Base-by-base conservation (phyloP, 2,329 filamentous ascomycete species). In the Nakataea oryzae region DNA sequence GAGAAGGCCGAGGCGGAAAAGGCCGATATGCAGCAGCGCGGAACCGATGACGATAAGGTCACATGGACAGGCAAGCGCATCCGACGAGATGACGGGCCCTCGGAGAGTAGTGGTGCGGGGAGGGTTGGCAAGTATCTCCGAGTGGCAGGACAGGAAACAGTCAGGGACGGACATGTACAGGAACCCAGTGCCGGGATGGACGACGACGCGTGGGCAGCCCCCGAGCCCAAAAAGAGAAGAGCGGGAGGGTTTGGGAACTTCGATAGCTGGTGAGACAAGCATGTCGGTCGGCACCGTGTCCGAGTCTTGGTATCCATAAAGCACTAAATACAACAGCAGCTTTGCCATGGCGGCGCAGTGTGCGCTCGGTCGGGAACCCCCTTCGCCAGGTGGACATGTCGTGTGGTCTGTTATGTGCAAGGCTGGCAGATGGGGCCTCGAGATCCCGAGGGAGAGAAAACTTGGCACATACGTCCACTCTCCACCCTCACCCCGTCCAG, bases 1-100 rank as follows among this genome's bases (percentile, higher is more conserved):
- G 88, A 91, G 65, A 77, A 76, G 57, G 75, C 74, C 8, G 83
- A 82, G 50, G 79, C 81, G 63, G 77, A 82, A 62, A 82, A 83
- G 64, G 86, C 86, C 64, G 84, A 87, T 67, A 78, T 90, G 13
- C 77, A 78, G 62, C 78, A 80, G 61, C 91, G 90, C 30, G 90
- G 89, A 3, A 89, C 86, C 1, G 93, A 96, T 61, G 93, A 97
- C 70, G 92, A 97, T 69, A 86, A 85, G 71, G 88, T 90, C 2
- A 99, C 95, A 3, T 99, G 95, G 95, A 97, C 95, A 3, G 95
- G 95, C 3, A 99, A 97, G 77, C 81, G 93, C 54, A 85, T 99
- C 59, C 80, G 92, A 29, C 81, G 58, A 3, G 58, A 30, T 9
- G 30, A 54, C 13, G 58, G 58, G n/a, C 26, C 28, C 28, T 28